Evolutionary conservation across 140 eudicot species (phyloP), one percentile per base, ranked within the genome.

Genomic region (Oenanthe javanica): DNA sequence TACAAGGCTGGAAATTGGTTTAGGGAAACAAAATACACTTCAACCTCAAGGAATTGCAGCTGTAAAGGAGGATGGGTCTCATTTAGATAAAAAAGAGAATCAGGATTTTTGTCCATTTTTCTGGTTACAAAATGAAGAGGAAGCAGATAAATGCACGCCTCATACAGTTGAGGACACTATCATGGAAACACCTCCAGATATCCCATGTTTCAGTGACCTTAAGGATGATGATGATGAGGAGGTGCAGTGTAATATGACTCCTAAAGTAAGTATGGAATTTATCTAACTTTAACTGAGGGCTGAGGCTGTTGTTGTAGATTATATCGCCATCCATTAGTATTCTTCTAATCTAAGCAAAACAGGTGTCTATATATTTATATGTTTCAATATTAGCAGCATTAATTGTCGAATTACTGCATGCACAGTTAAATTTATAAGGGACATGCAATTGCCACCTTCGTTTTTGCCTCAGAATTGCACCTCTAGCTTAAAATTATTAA

Each of bases 121-220:
- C 84, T 96, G 99, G 99, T 81, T 93, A 81, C 89, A 92, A 87
- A 91, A 93, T 9, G 96, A 92, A 46, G 89, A 79, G 59, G 90
- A 87, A 79, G 72, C 40, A 49, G 95, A 90, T 40, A 84, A 85
- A 79, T 38, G 82, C 47, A 85, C 86, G 64, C 89, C 89, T 84
- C 85, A 45, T 64, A 88, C 93, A 23, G 86, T 89, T 78, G 88
- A 61, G 36, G 92, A 86, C 63, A 85, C 78, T 64, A 38, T 82
- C 61, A 76, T 87, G 72, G 86, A 43, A 59, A 91, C 99, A 57
- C 96, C 90, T 27, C 86, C 80, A 51, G 88, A 84, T 71, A 92
- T 77, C 85, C 93, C 98, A 64, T 86, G 88, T 83, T 96, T 96
- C 75, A 96, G 99, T 83, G 97, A 96, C 82, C 88, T 96, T 55